phyloP scores from a whole-genome alignment of 768 basidiomycete genomes.

The Coprinopsis cinerea region DNA sequence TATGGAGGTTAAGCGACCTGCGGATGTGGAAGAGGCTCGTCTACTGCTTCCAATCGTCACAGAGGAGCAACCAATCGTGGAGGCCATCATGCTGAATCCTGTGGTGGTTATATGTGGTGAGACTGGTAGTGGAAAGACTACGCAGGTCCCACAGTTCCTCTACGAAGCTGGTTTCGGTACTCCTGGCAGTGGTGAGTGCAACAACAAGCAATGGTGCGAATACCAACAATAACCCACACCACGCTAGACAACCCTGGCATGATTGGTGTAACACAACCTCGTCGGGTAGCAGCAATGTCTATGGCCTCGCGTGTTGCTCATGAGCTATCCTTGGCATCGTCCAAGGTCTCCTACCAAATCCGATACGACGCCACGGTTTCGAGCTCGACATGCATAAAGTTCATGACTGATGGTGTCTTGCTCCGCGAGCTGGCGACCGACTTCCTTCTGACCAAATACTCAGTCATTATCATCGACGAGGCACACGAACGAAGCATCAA shows the following conservation, averaged over 20 bases:
- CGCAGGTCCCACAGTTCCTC: slow-evolving; percentile 97
- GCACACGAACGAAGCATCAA: slow-evolving; percentile 98
- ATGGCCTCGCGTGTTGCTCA: slow-evolving; percentile 91
- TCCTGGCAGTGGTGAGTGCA: slow-evolving; percentile 62
- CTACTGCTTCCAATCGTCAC: slow-evolving; percentile 82
- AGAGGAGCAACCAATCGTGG: slow-evolving; percentile 94
- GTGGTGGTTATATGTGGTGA: slow-evolving; percentile 86
- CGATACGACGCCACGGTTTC: slow-evolving; percentile 95
- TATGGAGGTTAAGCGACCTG: slow-evolving; percentile 54
- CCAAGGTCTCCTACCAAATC: slow-evolving; percentile 91
- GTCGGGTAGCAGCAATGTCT: slow-evolving; percentile 95
- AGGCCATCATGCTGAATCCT: slow-evolving; percentile 79
- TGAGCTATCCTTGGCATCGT: slow-evolving; percentile 80
- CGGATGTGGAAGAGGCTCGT: slow-evolving; percentile 70
- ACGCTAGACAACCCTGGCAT: slow-evolving; percentile 88
- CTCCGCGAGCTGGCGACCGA: slow-evolving; percentile 89
- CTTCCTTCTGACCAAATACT: slow-evolving; percentile 91
- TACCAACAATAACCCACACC: too few relatives aligned
- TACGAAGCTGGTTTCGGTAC: slow-evolving; percentile 94
- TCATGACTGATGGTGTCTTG: slow-evolving; percentile 99
- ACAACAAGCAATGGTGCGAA: too few relatives aligned
- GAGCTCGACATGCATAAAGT: slow-evolving; percentile 88
- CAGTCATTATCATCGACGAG: slow-evolving; percentile 93
- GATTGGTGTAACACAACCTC: slow-evolving; percentile 96
- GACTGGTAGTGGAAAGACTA: slow-evolving; percentile 98